Evolutionary conservation across 2,329 filamentous ascomycete species (phyloP).

Genomic region (Cladophialophora chaetospira): DNA sequence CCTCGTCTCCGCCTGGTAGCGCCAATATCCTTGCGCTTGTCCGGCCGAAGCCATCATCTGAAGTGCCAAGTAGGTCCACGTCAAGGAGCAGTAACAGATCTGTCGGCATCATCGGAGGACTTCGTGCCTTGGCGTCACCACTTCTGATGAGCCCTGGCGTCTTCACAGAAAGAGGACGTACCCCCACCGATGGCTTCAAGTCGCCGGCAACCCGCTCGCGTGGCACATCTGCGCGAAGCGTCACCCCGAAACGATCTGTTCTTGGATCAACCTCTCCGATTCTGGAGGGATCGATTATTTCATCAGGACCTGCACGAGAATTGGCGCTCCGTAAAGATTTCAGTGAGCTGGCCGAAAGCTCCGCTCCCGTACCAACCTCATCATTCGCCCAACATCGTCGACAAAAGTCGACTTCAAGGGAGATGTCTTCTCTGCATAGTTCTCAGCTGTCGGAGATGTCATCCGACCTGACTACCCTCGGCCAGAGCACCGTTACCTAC

Average conservation of each 20-base stretch:
- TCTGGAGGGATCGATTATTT: conserved; percentile 4
- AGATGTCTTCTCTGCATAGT: conserved; percentile 35
- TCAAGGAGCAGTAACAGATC: conserved; percentile 39
- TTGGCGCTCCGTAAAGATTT: conserved; percentile 29
- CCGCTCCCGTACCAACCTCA: conserved; percentile 21
- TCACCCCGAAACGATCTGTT: conserved; percentile 15
- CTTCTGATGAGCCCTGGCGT: conserved; percentile 22
- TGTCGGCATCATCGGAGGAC: conserved; percentile 41
- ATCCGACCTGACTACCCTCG: conserved; percentile 1
- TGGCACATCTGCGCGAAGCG: conserved; percentile 10
- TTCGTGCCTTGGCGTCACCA: conserved; percentile 39
- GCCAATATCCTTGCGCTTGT: conserved; percentile 30
- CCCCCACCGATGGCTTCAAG: not conserved
- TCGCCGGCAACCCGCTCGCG: not conserved
- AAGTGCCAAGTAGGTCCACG: conserved; percentile 37
- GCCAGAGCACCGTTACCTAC: conserved; percentile 9
- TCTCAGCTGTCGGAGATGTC: conserved; percentile 35
- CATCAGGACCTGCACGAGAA: conserved; percentile 11
- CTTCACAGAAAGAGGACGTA: conserved; percentile 13
- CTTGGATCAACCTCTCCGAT: not conserved
- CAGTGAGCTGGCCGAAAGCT: conserved; percentile 11
- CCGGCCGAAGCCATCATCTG: conserved; percentile 34
- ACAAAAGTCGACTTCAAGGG: conserved; percentile 36
- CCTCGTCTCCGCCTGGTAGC: conserved; percentile 21
- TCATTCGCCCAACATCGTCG: conserved; percentile 44